Evolutionary conservation across 2,329 filamentous ascomycete species (phyloP).

Genomic region (Alternaria sp.): DNA sequence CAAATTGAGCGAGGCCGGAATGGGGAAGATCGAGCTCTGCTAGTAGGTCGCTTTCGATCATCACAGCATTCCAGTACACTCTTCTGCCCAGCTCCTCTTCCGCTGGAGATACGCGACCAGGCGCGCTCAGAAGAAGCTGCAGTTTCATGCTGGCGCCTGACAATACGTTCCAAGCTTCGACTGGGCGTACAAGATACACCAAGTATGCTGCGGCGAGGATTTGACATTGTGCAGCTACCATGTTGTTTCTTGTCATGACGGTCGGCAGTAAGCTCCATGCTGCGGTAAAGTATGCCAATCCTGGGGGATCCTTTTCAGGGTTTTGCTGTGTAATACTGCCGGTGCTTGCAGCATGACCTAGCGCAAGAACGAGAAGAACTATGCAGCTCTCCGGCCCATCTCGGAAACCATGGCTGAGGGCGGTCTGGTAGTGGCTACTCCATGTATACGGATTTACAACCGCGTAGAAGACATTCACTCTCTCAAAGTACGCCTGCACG

Average conservation of each 20-base stretch:
- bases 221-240: conserved; percentile 80
- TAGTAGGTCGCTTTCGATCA: conserved; percentile 79
- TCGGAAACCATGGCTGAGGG: conserved; percentile 76
- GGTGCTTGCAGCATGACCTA: conserved; percentile 76
- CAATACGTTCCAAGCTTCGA: conserved; percentile 82
- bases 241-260: conserved; percentile 80
- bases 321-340: conserved; percentile 78
- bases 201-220: conserved; percentile 81
- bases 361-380: conserved; percentile 76
- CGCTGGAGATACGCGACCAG: conserved; percentile 71
- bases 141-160: conserved; percentile 83
- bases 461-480: conserved; percentile 85
- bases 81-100: conserved; percentile 76
- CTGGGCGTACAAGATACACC: conserved; percentile 79
- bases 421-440: conserved; percentile 75
- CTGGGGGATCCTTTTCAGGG: conserved; percentile 73
- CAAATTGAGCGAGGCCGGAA: conserved; percentile 81
- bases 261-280: conserved; percentile 79
- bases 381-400: conserved; percentile 84
- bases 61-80: conserved; percentile 83
- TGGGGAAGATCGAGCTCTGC: conserved; percentile 82
- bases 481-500: conserved; percentile 79
- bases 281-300: conserved; percentile 79
- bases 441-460: conserved; percentile 84
- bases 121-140: conserved; percentile 77